phyloP scores from a whole-genome alignment of 192 early-diverging fungal species.

The Phycomyces blakesleeanus region DNA sequence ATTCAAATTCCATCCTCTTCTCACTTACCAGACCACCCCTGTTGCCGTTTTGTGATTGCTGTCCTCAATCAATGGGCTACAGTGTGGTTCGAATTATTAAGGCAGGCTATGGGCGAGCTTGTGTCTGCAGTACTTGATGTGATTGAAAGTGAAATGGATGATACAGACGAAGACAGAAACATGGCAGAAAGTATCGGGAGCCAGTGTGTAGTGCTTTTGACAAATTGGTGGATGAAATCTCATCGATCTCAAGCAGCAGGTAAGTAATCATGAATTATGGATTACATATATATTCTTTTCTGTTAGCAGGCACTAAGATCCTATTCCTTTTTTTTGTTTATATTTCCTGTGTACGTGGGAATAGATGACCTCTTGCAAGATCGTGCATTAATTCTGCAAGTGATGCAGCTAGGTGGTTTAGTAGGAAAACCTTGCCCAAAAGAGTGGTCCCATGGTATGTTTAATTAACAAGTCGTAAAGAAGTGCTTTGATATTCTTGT shows the following conservation, averaged over 20 bases:
- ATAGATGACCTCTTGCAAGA: constrained; percentile 11
- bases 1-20: constrained; percentile 3
- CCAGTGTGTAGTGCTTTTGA: not conserved
- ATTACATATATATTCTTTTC: no score
- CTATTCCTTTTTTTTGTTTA: not conserved
- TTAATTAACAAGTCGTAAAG: no score
- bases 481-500: no score
- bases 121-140: not conserved
- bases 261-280: not conserved
- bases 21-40: not conserved
- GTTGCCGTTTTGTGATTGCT: constrained; percentile 2
- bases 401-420: constrained; percentile 1
- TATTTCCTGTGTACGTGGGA: no score
- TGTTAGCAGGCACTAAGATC: not conserved
- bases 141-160: not conserved
- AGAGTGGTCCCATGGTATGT: constrained; percentile 18
- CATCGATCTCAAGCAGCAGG: not conserved
- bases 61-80: constrained; percentile 4
- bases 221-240: constrained; percentile 4
- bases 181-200: not conserved
- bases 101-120: not conserved
- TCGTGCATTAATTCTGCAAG: not conserved
- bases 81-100: not conserved
- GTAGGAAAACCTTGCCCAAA: constrained; percentile 9
- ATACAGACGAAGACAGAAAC: not conserved